Evolutionary conservation across 768 basidiomycete species (phyloP).

Genomic region (Tylopilus rubrobrunneus): DNA sequence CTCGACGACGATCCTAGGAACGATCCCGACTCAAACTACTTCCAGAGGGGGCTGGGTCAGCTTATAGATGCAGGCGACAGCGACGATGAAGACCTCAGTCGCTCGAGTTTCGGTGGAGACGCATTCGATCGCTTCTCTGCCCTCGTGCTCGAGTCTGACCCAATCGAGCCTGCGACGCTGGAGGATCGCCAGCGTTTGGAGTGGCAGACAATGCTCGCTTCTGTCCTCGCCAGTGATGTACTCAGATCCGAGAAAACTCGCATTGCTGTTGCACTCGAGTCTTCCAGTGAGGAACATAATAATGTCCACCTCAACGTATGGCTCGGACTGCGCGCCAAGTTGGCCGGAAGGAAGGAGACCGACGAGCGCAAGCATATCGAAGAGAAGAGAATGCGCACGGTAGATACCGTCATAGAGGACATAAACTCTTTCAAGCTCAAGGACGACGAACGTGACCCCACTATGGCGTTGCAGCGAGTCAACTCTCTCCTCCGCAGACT

Average conservation of each 20-base stretch:
- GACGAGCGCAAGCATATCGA: constrained; percentile 82
- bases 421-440: constrained; percentile 70
- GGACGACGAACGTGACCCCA: constrained; percentile 32
- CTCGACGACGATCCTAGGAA: constrained; percentile 66
- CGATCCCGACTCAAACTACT: constrained; percentile 83
- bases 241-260: constrained; percentile 93
- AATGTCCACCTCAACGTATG: constrained; percentile 71
- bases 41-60: constrained; percentile 67
- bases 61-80: constrained; percentile 67
- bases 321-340: constrained; percentile 85
- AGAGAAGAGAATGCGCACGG: constrained; percentile 75
- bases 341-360: constrained; percentile 72
- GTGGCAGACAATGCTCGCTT: constrained; percentile 95
- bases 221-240: constrained; percentile 91
- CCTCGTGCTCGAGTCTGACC: constrained; percentile 57
- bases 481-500: constrained; percentile 66
- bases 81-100: constrained; percentile 67
- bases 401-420: constrained; percentile 83
- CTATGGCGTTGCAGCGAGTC: constrained; percentile 58
- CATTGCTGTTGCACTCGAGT: constrained; percentile 75
- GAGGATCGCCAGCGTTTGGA: constrained; percentile 82
- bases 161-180: constrained; percentile 60
- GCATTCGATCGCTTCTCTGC: constrained; percentile 49
- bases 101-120: constrained; percentile 40
- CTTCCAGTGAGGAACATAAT: constrained; percentile 65